Evolutionary conservation across 495 filamentous ascomycete genomes (phyloP).

Genomic region (Ascodesmis nigricans): DNA sequence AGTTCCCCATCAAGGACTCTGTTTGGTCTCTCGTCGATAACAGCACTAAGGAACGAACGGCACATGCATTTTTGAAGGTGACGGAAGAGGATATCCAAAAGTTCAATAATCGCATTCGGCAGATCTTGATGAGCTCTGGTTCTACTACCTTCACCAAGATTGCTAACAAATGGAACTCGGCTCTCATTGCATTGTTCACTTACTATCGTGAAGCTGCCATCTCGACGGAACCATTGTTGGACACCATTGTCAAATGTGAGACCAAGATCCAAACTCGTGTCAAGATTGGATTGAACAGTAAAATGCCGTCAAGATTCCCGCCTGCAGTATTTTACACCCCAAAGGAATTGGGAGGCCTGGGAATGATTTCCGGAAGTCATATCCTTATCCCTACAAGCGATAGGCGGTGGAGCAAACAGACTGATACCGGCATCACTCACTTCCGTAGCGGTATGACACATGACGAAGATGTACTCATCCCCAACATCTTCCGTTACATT

Average conservation of each 20-base stretch:
- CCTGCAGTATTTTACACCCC: conserved; percentile 98
- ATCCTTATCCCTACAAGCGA: conserved; percentile 96
- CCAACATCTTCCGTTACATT: conserved; percentile 99
- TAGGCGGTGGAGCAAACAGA: conserved; percentile 96
- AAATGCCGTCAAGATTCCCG: conserved; percentile 98
- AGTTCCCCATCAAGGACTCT: conserved; percentile 92
- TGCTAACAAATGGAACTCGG: conserved; percentile 99
- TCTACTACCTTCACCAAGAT: conserved; percentile 99
- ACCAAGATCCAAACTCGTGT: conserved; percentile 99
- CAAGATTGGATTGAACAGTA: conserved; percentile 97
- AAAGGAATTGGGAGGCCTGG: conserved; percentile 90
- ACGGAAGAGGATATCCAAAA: conserved; percentile 97
- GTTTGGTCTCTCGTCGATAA: conserved; percentile 97
- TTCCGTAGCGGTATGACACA: conserved; percentile 97
- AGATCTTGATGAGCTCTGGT: conserved; percentile 97
- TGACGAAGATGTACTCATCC: conserved; percentile 92
- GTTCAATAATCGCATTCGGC: conserved; percentile 96
- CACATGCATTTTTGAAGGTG: conserved; percentile 93
- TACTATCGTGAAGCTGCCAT: conserved; percentile 98
- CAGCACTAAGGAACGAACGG: conserved; percentile 85
- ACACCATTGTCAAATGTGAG: conserved; percentile 98
- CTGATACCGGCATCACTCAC: conserved; percentile 90
- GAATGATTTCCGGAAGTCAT: conserved; percentile 98
- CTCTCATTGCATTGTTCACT: conserved; percentile 93
- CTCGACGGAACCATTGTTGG: conserved; percentile 84